These are phyloP conservation scores for Yamadazyma siamensis DNA, from an alignment of 1,139 yeast species.

Conservation along the genomic window DNA sequence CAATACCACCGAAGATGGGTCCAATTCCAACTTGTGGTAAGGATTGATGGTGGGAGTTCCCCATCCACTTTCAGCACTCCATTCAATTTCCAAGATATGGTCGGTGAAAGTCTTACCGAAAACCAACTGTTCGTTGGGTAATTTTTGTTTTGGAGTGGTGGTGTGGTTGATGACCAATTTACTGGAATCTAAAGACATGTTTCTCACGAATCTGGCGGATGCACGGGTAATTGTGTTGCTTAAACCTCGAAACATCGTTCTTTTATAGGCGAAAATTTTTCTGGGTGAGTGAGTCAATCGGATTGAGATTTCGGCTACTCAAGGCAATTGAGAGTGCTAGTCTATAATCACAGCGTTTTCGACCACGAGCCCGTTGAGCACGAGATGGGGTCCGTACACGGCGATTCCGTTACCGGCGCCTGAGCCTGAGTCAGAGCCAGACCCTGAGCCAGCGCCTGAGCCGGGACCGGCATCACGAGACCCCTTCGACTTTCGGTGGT, in stretches of 20 bases:
- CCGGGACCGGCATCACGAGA: too few species aligned
- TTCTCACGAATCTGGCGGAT: conserved; percentile 4
- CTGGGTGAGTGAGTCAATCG: too few species aligned
- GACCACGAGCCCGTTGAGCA: too few species aligned
- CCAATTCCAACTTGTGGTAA: conserved; percentile 69
- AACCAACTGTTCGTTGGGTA: conserved; percentile 71
- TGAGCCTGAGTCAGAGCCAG: too few species aligned
- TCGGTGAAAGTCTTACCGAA: conserved; percentile 88
- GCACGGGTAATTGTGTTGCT: conserved; percentile 1
- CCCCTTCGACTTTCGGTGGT: too few species aligned
- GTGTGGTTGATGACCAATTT: conserved; percentile 60
- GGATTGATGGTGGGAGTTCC: conserved; percentile 80
- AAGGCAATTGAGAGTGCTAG: too few species aligned
- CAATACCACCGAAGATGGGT: conserved; percentile 85
- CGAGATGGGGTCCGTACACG: too few species aligned
- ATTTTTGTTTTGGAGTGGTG: conserved; percentile 56
- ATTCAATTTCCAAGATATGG: conserved; percentile 86
- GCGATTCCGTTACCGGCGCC: too few species aligned
- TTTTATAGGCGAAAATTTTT: background rate
- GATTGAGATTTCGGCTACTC: too few species aligned
- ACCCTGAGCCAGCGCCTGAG: too few species aligned
- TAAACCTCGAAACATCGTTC: too few species aligned
- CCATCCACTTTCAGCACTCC: conserved; percentile 84
- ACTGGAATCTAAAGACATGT: conserved; percentile 55
- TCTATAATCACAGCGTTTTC: too few species aligned